Conservation (phyloP, 75 land plant species). For the Sequoia sempervirens region DNA sequence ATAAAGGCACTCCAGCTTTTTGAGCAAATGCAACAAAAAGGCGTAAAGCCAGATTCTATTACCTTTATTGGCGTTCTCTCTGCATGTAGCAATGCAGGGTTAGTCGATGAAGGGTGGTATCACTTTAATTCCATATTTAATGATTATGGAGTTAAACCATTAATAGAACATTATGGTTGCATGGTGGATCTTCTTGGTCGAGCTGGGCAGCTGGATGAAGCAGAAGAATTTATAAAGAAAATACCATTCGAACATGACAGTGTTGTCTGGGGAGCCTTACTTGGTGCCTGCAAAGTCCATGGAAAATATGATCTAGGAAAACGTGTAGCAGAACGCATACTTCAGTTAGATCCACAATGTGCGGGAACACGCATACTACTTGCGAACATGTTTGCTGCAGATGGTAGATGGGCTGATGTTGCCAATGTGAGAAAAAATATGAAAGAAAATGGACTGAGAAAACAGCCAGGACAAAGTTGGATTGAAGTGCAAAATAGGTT, state of each 20-base stretch:
- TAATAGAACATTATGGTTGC: conserved; percentile 10
- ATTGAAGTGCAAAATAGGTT: conserved; percentile 17
- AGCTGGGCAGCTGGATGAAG: conserved; percentile 11
- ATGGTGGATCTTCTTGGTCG: conserved; percentile 19
- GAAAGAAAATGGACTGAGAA: conserved; percentile 12
- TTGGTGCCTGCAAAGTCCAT: conserved; percentile 19
- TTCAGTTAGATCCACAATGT: conserved; percentile 12
- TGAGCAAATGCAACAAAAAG: conserved; percentile 1
- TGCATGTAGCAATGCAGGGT: conserved; percentile 5
- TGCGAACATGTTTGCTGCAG: conserved; percentile 18
- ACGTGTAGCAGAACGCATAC: conserved; percentile 10
- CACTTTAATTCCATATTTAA: conserved; percentile 5
- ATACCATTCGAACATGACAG: conserved; percentile 15
- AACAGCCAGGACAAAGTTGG: conserved; percentile 12
- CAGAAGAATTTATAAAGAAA: conserved; percentile 13
- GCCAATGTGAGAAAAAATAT: conserved; percentile 6
- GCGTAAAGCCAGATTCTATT: conserved; percentile 5
- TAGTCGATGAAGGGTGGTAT: conserved; percentile 11
- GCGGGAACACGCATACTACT: conserved; percentile 14
- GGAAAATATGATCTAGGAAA: conserved; percentile 14
- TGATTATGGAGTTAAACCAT: neutral
- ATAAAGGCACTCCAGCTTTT: conserved; percentile 7
- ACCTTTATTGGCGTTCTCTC: conserved; percentile 1
- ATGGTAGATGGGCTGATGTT: conserved; percentile 21
- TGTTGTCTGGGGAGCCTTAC: conserved; percentile 14